Base-by-base conservation (phyloP, 164 flowering plant species). In the Magnolia kwangsiensis region DNA sequence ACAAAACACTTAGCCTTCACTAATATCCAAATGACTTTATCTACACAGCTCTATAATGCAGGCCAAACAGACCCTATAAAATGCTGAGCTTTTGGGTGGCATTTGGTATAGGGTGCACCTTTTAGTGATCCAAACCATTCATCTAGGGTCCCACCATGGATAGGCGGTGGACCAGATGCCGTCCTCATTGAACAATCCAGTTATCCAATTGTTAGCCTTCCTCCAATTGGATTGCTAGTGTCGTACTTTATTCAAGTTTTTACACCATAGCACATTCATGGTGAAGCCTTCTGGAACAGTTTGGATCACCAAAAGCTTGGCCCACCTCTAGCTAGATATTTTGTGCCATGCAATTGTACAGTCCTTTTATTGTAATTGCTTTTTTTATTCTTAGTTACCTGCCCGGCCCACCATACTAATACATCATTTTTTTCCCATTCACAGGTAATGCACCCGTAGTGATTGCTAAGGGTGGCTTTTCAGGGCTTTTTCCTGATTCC, bases 361-460 rank as follows among this genome's bases (percentile, higher is more conserved):
- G 45, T 37, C 45, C 45, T 37, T 37, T 5, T 37, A 3, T 37
- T 37, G 45, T 37, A 37, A 37, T 37, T 37, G 45, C 45, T 37
- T 37, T 37, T 37, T 7, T 37, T 37, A 37, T 5, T 37, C 45
- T 37, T 37, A 37, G 13, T 65, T 21, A 8, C 13, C 50, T 16
- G 16, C 16, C 9, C 21, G 5, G 23, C 16, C 19, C 10, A 1
- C 20, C 51, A 3, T 45, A 6, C 71, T 68, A n/a, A 68, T 37
- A 16, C n/a, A 5, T 70, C 72, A 70, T 49, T 49, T 70, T n/a
- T 49, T 3, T 7, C 24, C 24, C 49, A 68, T 68, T 77, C 85
- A 84, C 89, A 91, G 98, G 98, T 51, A 51, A 77, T 74, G 78
- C 82, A 29, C 91, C 91, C 8, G 23, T 83, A 50, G 89, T 88